Base-by-base conservation (phyloP, 352 stramenopile species). In the Phytophthora lateralis region DNA sequence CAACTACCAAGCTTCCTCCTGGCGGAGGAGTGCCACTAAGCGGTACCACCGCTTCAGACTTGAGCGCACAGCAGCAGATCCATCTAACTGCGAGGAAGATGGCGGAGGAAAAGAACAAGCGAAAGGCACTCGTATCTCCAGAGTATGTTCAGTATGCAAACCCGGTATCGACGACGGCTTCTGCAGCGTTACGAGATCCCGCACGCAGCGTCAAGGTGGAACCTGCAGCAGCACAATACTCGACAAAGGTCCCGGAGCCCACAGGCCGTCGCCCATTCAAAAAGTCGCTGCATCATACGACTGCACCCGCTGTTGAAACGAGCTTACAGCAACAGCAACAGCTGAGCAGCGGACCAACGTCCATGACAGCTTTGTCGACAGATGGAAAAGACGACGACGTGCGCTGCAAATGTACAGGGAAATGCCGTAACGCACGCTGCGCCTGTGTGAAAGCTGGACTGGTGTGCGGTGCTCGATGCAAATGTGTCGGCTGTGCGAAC, bases 401-500 rank as follows among this genome's bases (percentile, higher is more conserved):
- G 26, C 82, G 85, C 14, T 94, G 85, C 63, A 91, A 91, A 67
- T 94, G 85, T 56, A 94, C 82, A 4, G 85, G 85, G 37, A 94
- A 91, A 67, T 94, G 85, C 47, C 80, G 85, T 17, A 94, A 94
- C 62, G 82, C 85, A 32, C 82, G 85, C 6, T 94, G 85, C 35
- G 82, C 82, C 11, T 94, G 85, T 48, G 85, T 94, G 30, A 94
- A 94, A 45, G 80, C 79, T 12, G 85, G 85, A 3, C 68, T 87
- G n/a, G 78, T 92, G n/a, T 94, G 85, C 50, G 82, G 85, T 50
- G 64, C 68, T 41, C 79, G 89, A 27, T 94, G 85, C 75, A 91
- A 92, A 60, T 94, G 85, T 41, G 73, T 88, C 38, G 77, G 77
- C 39, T 94, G 85, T 56, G 76, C 81, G 14, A 94, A 94, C 47